Evolutionary conservation across 164 flowering plant genomes (phyloP), one percentile per base, ranked within the genome.

Genomic region (Taxillus chinensis): DNA sequence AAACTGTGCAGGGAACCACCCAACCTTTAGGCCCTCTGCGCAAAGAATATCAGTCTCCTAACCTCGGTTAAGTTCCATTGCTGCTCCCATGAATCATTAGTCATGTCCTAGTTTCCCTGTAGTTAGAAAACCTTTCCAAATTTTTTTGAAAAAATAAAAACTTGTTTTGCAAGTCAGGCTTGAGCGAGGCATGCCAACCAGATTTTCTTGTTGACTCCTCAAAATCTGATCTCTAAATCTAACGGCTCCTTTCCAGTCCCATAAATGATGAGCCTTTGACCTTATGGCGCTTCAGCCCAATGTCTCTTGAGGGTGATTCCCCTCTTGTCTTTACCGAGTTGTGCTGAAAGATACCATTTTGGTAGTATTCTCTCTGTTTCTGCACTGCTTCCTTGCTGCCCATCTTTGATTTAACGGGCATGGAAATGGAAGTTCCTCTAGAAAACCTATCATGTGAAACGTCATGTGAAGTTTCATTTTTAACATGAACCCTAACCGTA

Each of bases 211-310:
- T 68, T 70, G 62, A 60, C 45, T 17, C 65, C 64, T 57, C 46
- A 54, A 5, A 45, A 51, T 65, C 65, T 64, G 40, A 54, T n/a
- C 46, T 65, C 73, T 63, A 72, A 72, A 57, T 55, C 69, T 59
- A 71, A 64, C 78, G 75, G 78, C 67, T 73, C 57, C 12, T 48
- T 11, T 64, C 71, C 42, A 65, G 68, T 52, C 75, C 79, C 58
- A 64, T 16, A 68, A 63, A 68, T 57, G 82, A 74, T 2, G 91
- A 86, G 16, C 86, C 93, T 83, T 71, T 83, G 55, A 88, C 79
- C 77, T 86, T 91, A 27, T 86, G 72, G 12, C 80, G 89, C 74
- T 85, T 90, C 5, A 81, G 83, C 66, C 78, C 90, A 39, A 67
- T 71, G 63, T 84, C 87, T 16, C 74, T 3, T 2, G 76, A 71